Evolutionary conservation across 495 filamentous ascomycete genomes (phyloP).

Genomic region (Amniculicola lignicola): DNA sequence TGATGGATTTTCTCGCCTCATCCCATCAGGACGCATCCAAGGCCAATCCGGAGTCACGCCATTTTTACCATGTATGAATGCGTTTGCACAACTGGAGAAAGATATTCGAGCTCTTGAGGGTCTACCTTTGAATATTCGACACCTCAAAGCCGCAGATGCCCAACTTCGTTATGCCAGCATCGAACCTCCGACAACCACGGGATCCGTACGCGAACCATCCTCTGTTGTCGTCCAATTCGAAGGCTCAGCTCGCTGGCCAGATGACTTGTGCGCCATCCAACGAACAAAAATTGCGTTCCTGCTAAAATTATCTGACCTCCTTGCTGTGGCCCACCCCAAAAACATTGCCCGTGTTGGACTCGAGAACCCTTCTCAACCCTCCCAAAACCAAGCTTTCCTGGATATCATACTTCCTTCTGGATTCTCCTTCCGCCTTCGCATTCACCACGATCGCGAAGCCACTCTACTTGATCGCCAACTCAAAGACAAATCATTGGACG

Average conservation of each 20-base stretch:
- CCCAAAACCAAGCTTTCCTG: slow-evolving; percentile 77
- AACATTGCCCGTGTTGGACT: slow-evolving; percentile 67
- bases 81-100: slow-evolving; percentile 67
- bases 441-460: slow-evolving; percentile 81
- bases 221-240: slow-evolving; percentile 87
- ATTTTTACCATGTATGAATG: slow-evolving; percentile 58
- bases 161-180: slow-evolving; percentile 72
- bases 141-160: slow-evolving; percentile 67
- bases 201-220: slow-evolving; percentile 47
- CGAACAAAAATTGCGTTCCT: slow-evolving; percentile 91
- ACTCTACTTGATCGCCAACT: slow-evolving; percentile 71
- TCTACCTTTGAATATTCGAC: slow-evolving; percentile 74
- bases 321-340: slow-evolving; percentile 54
- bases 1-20: slow-evolving; percentile 56
- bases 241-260: slow-evolving; percentile 89
- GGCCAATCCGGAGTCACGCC: slow-evolving; percentile 38
- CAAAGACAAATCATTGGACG: slow-evolving; percentile 65
- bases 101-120: slow-evolving; percentile 71
- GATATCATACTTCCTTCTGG: slow-evolving; percentile 73
- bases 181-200: slow-evolving; percentile 44
- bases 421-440: slow-evolving; percentile 63
- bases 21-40: slow-evolving; percentile 41
- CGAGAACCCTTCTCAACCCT: slow-evolving; percentile 65
- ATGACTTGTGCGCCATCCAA: slow-evolving; percentile 84
- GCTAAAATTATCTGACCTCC: slow-evolving; percentile 69